Evolutionary conservation across 768 basidiomycete genomes (phyloP), one percentile per base, ranked within the genome.

Genomic region (Imleria badia): DNA sequence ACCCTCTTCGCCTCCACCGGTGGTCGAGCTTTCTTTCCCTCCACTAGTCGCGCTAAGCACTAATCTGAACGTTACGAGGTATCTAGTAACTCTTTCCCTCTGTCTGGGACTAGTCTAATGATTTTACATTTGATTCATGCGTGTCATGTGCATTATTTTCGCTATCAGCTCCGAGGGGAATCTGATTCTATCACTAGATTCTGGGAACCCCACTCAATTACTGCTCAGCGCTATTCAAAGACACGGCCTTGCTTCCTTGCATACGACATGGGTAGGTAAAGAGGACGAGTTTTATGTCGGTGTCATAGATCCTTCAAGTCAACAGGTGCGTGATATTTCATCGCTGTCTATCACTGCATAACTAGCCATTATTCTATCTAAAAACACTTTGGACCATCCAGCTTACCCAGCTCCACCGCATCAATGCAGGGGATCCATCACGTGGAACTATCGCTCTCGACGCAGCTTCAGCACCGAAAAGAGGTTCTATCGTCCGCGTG

Each of bases 341-440:
- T 20, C 19, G 11, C 19, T 45, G 23, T 43, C 22, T 20, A 7
- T 31, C 23, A 34, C 26, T 2, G 14, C 12, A 33, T n/a, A 20
- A 30, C 48, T 2, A 12, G 41, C 5, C 26, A 6, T 26, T 39
- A 34, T 38, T 26, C 23, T 20, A 19, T 36, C 14, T 5, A 38
- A 36, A 30, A 54, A 30, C 31, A 2, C 6, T 20, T 42, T 36
- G 20, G 12, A 31, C 29, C 48, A 34, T 30, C 10, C 48, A 84
- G 81, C 57, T 80, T 3, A 61, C 64, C 20, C 77, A 78, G 43
- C 73, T 86, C 36, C 81, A 80, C 61, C 77, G 72, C 51, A 84
- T 91, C 54, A 82, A 76, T 22, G 84, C 88, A 0, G 89, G 89
- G 4, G 87, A 87, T 62, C 88, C 87, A 2, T 82, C 83, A 15